A percentile compares a stretch with the other conserved stretches of the same genome.
Conservation (phyloP, 1,284 basidiomycete genomes). For the Leccinum pseudoinsigne region DNA sequence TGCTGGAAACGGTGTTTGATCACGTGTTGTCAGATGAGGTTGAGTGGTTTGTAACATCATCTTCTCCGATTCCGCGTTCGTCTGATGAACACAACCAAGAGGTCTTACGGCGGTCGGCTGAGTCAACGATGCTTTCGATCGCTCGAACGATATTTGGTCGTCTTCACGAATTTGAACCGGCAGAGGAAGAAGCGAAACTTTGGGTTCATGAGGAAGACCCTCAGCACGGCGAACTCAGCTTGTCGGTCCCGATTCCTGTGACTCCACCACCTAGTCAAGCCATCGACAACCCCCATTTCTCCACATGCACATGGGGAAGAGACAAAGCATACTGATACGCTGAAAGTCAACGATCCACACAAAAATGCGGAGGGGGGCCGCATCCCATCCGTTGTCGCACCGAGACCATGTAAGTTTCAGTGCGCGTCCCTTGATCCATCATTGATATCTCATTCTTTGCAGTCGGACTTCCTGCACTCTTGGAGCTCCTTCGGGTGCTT, state of each 20-base stretch:
- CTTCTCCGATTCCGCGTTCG: conserved; percentile 11
- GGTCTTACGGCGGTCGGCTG: conserved; percentile 88
- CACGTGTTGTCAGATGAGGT: conserved; percentile 95
- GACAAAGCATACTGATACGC: neutral
- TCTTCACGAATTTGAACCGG: conserved; percentile 67
- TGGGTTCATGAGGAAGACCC: conserved; percentile 45
- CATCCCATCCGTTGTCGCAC: conserved; percentile 12
- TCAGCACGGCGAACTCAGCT: conserved; percentile 57
- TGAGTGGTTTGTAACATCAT: conserved; percentile 72
- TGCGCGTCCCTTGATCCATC: neutral
- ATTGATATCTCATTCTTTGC: conserved; percentile 16
- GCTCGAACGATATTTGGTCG: conserved; percentile 82
- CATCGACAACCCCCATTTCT: conserved; percentile 1
- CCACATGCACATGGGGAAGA: conserved; percentile 15
- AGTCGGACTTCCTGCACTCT: conserved; percentile 91
- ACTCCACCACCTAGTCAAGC: conserved; percentile 7
- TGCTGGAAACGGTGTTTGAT: conserved; percentile 96
- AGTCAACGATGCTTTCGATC: conserved; percentile 90
- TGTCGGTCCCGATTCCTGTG: conserved; percentile 46
- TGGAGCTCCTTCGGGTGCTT: conserved; percentile 92
- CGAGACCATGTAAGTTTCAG: conserved; percentile 27
- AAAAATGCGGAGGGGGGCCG: conserved; percentile 9
- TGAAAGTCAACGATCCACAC: neutral
- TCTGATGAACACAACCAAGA: conserved; percentile 48
- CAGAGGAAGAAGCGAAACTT: conserved; percentile 67